Base-by-base conservation (phyloP, 2,329 filamentous ascomycete genomes). In the Botryosphaeria dothidea region DNA sequence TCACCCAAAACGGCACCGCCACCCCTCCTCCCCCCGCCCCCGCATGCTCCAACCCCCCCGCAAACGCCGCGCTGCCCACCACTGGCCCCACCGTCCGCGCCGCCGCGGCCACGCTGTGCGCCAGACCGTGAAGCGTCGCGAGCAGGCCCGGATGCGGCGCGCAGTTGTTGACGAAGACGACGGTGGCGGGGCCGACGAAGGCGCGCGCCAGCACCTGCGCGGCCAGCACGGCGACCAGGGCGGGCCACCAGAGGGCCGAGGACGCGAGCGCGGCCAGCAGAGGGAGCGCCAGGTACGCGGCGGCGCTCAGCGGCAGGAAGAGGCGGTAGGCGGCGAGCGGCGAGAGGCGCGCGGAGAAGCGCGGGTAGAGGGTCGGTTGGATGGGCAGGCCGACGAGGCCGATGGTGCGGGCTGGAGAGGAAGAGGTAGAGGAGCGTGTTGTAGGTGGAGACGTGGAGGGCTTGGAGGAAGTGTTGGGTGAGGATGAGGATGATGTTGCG, bases 11-110 rank as follows among this genome's bases (percentile, higher is more conserved):
- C 43, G 43, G 43, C 43, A n/a, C 43, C 43, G 5, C 43, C 5
- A 21, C 43, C 6, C 41, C 2, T 2, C 43, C 43, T 9, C 2
- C 9, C 15, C n/a, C n/a, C n/a, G 6, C 41, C 3, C 19, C 43
- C n/a, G n/a, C 87, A 34, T 34, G 31, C 31, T 34, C 31, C 31
- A 34, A 34, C 5, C 31, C 31, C 8, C 82, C 72, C 0, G 87
- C 88, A 68, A 89, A 90, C 1, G 88, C 69, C 69, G 82, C 84
- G 0, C 86, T 86, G 19, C 86, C 83, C n/a, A 88, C 57, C 13
- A 88, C 76, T 0, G 88, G 88, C 0, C 87, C 88, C 15, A 90
- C 69, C 0, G 87, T 89, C 17, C 86, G 77, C 2, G 85, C 85
- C 0, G 85, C 80, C 68, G 84, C 87, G 58, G 82, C 84, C 0